These are phyloP conservation scores for Aspergillus sp. DNA, from an alignment of 2,329 filamentous ascomycete species.

Conservation along the genomic window DNA sequence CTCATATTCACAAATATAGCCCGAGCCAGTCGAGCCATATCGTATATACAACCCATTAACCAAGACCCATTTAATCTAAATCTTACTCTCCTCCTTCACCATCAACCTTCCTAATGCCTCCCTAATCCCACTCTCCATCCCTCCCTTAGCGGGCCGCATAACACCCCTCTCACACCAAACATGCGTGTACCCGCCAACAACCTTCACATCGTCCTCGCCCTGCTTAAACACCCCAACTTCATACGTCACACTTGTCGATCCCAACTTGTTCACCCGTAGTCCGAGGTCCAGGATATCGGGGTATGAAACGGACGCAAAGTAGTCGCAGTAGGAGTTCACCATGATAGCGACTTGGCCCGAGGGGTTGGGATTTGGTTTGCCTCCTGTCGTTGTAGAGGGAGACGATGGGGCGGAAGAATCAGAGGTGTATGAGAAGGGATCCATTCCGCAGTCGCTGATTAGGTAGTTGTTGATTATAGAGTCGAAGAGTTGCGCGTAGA, in stretches of 20 bases:
- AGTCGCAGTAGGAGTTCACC: constrained; percentile 82
- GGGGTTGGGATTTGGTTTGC: constrained; percentile 1
- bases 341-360: constrained; percentile 71
- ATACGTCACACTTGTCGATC: constrained; percentile 83
- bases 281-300: constrained; percentile 80
- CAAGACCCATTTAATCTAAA: constrained; percentile 19
- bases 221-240: constrained; percentile 84
- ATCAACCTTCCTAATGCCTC: constrained; percentile 59
- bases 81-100: constrained; percentile 27
- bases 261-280: constrained; percentile 78
- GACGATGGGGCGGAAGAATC: constrained; percentile 3
- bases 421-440: constrained; percentile 58
- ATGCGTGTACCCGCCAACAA: constrained; percentile 82
- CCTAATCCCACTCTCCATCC: constrained; percentile 42
- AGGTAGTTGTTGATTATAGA: constrained; percentile 88
- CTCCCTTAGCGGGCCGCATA: constrained; percentile 65
- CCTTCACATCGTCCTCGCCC: constrained; percentile 71
- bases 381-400: background rate
- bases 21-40: background rate
- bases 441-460: constrained; percentile 71
- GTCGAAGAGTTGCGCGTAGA: constrained; percentile 87
- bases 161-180: constrained; percentile 80
- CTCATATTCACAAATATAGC: too few relatives aligned
- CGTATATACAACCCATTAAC: too few relatives aligned
- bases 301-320: constrained; percentile 77